phyloP scores from a whole-genome alignment of 768 basidiomycete species.

The Lentinula sp. region DNA sequence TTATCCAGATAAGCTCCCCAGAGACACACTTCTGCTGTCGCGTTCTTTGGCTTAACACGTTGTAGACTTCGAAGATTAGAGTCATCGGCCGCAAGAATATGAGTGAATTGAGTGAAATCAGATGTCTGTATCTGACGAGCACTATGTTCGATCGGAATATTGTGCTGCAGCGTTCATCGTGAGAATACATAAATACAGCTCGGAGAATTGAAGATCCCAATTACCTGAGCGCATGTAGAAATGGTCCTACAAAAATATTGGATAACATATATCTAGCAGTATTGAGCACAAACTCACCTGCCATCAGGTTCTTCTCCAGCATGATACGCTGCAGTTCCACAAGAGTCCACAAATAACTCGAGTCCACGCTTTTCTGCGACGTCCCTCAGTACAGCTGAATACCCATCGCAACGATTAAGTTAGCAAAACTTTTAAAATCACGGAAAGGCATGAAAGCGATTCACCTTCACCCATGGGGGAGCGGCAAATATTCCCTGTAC shows the following conservation, averaged over 20 bases:
- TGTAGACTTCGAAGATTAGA: slow-evolving; percentile 64
- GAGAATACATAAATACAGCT: neutral
- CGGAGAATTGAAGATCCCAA: neutral
- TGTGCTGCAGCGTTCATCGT: slow-evolving; percentile 41
- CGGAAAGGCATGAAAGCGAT: neutral
- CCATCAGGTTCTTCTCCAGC: slow-evolving; percentile 79
- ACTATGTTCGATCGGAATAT: slow-evolving; percentile 61
- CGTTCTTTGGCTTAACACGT: slow-evolving; percentile 39
- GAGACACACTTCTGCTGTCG: slow-evolving; percentile 63
- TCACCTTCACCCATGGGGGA: slow-evolving; percentile 79
- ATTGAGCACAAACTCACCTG: slow-evolving; percentile 30
- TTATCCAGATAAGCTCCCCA: slow-evolving; percentile 77
- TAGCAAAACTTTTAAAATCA: neutral
- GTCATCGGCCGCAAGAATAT: slow-evolving; percentile 78
- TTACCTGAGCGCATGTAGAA: slow-evolving; percentile 64
- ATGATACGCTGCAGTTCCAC: slow-evolving; percentile 83
- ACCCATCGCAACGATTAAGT: neutral
- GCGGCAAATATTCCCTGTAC: slow-evolving; percentile 74
- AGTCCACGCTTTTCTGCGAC: slow-evolving; percentile 53
- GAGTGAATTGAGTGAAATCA: neutral
- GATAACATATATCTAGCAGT: neutral
- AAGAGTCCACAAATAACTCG: slow-evolving; percentile 71
- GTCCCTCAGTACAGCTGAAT: slow-evolving; percentile 60
- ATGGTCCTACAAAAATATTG: slow-evolving; percentile 47
- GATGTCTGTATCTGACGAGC: slow-evolving; percentile 55